Evolutionary conservation across 371 early-diverging fungal genomes (phyloP), one percentile per base, ranked within the genome.

Genomic region (Mortierella polycephala): DNA sequence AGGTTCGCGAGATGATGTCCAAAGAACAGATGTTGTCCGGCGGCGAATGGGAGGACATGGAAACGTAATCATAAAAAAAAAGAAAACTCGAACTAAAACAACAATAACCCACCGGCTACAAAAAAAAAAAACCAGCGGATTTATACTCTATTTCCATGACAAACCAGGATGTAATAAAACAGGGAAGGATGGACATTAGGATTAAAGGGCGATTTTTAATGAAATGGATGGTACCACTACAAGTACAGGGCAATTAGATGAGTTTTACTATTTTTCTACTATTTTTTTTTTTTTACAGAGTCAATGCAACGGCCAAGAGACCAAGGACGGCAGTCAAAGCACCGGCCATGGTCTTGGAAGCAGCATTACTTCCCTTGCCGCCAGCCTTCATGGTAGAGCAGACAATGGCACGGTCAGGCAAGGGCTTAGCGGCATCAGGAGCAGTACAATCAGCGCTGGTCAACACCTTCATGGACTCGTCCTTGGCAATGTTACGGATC

Each of bases 401-500:
- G 12, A 69, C 60, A 37, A 76, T 60, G 14, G 89, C 90, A 20
- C 84, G 70, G 55, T 90, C 83, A 30, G 86, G 81, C 64, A 87
- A 82, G 42, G 87, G 83, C 12, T 76, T 60, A 69, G 74, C 77
- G 1, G 82, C 64, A 57, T 89, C 87, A 52, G 84, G 67, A 74
- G 85, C 83, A 18, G 89, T 83, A 69, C 92, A 92, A 81, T 90
- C 82, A 14, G 65, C 57, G 21, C 83, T 74, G 2, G 81, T 70
- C 58, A 81, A 71, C 7, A 83, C 63, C 44, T 82, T 81, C 72
- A 85, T 85, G 10, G 86, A 9, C 68, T 90, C 91, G 39, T 62
- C 59, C 57, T 81, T 81, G 41, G 88, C 91, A 63, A 92, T 75
- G 65, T 93, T 91, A 62, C 93, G 90, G 75, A 93, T 82, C 92